Conservation (phyloP, 192 early-diverging fungal species). For the Chytriomyces sp. region DNA sequence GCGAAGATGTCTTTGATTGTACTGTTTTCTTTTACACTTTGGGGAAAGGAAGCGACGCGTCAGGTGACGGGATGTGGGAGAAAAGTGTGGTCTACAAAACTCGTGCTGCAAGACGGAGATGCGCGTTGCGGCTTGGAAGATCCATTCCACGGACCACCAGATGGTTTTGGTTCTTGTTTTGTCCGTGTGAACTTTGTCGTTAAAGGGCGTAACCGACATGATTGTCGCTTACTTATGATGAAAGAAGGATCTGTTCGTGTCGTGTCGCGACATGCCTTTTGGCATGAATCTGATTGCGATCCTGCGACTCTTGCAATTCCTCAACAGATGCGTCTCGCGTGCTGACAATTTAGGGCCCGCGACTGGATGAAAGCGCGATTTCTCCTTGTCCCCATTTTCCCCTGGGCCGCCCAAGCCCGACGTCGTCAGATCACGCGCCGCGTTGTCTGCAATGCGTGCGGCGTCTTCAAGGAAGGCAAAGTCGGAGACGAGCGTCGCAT, state of each 20-base stretch:
- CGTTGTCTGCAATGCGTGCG: background rate
- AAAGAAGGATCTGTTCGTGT: background rate
- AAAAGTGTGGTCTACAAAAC: background rate
- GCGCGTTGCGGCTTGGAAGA: background rate
- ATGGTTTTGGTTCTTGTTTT: background rate
- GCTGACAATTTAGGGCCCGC: background rate
- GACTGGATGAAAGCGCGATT: background rate
- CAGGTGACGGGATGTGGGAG: background rate
- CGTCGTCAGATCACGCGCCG: background rate
- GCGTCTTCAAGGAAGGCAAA: constrained; percentile 15
- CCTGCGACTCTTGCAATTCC: background rate
- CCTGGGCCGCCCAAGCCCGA: background rate
- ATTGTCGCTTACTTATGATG: background rate
- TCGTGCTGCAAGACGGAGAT: background rate
- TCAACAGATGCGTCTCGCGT: background rate
- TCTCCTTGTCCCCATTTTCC: too few species aligned
- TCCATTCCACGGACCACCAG: background rate
- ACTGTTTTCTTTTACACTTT: background rate
- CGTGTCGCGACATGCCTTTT: background rate
- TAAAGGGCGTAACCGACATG: background rate
- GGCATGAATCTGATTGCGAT: background rate
- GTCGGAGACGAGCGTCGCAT: background rate
- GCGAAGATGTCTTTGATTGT: background rate
- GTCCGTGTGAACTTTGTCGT: background rate
- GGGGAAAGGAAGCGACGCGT: too few species aligned